Evolutionary conservation across 129 eudicot species (phyloP).

Genomic region (Chrysanthemum lavandulifolium): DNA sequence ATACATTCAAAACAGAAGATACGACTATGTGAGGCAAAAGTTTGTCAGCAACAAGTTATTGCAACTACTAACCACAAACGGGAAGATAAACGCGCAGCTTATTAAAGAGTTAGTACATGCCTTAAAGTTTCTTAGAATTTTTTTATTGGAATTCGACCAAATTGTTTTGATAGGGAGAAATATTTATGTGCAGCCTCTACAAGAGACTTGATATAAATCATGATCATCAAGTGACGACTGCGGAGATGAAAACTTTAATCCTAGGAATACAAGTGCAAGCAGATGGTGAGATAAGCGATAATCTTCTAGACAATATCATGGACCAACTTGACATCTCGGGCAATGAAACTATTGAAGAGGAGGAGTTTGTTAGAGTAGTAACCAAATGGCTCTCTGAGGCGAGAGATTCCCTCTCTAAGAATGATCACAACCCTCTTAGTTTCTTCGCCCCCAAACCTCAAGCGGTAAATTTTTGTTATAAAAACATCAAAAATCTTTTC

Average conservation of each 20-base stretch:
- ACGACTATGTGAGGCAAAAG: slow-evolving; percentile 46
- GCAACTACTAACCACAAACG: slow-evolving; percentile 44
- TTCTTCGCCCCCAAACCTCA: slow-evolving; percentile 11
- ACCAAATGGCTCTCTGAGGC: slow-evolving; percentile 44
- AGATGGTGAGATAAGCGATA: slow-evolving; percentile 38
- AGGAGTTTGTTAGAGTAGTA: slow-evolving; percentile 46
- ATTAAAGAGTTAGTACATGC: slow-evolving; percentile 45
- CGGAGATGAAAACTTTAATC: slow-evolving; percentile 58
- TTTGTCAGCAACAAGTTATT: slow-evolving; percentile 55
- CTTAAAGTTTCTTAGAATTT: background rate
- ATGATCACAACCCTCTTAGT: slow-evolving; percentile 30
- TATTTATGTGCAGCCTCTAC: slow-evolving; percentile 43
- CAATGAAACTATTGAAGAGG: slow-evolving; percentile 43
- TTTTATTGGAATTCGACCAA: background rate
- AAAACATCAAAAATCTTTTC: background rate
- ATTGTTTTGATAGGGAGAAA: background rate
- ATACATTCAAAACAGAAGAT: slow-evolving; percentile 58
- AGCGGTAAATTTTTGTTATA: slow-evolving; percentile 25
- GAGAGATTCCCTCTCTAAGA: slow-evolving; percentile 26
- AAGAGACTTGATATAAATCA: slow-evolving; percentile 49
- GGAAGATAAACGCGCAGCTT: slow-evolving; percentile 45
- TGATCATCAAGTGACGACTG: slow-evolving; percentile 38
- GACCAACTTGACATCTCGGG: slow-evolving; percentile 48
- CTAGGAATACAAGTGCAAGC: slow-evolving; percentile 59
- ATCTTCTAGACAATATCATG: slow-evolving; percentile 42